Evolutionary conservation across 176 grass and related monocot species (phyloP), one percentile per base, ranked within the genome.

Genomic region (Saccharum spontaneum): DNA sequence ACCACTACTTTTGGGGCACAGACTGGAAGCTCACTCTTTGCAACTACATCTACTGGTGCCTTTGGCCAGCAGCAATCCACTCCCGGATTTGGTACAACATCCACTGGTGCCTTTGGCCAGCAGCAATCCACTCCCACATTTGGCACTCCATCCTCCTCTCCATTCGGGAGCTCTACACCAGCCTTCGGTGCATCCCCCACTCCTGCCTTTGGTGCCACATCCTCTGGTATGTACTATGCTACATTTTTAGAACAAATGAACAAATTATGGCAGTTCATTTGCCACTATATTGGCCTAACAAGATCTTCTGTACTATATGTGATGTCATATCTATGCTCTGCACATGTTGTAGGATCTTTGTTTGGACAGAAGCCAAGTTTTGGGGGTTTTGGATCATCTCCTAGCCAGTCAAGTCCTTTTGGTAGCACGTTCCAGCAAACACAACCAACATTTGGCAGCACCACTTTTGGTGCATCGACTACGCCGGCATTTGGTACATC

Each of bases 301-400:
- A 22, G 44, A 11, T 82, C 80, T 73, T 74, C 6, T 24, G 16
- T 67, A 39, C 60, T 67, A 18, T 62, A 20, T 87, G 48, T 64
- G 55, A 71, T 70, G 7, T 81, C 12, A 23, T 44, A 45, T 43
- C 23, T 78, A 18, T 72, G 22, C 73, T 72, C 16, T 67, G 16
- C 39, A 60, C 31, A 67, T 52, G 70, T 81, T 90, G 60, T 55
- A 94, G 93, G 90, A 78, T 95, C 95, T 87, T 85, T 94, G 61
- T 98, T 98, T 61, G 96, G 96, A 70, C 96, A 98, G 69, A 98
- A 94, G 84, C 91, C 89, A 67, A 85, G 85, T 74, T 98, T 98
- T 60, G 91, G 95, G 10, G 85, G 63, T 26, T 98, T 98, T 83
- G 93, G 91, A 46, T 94, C 96, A 60, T 94, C 93, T 71, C 84